Percentiles rank a stretch among this genome's conserved stretches.
These are phyloP conservation scores for Herpetomonas muscarum DNA, from an alignment of 208 protist genomes.

Conservation along the genomic window DNA sequence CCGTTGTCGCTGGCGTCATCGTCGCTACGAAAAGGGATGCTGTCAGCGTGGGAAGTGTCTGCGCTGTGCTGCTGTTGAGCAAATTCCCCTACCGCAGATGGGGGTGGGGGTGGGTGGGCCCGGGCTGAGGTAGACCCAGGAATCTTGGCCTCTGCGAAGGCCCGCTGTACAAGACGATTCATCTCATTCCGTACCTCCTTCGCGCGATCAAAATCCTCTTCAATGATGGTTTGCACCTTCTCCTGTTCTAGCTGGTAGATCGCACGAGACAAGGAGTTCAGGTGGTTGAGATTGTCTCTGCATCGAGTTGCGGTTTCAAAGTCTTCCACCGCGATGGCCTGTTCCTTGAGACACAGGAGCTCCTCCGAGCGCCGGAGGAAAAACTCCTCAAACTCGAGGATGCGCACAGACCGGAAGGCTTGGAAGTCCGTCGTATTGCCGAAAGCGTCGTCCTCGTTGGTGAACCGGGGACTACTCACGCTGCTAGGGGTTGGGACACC, in stretches of 20 bases:
- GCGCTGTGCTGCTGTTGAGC: too few relatives aligned
- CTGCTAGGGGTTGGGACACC: too few relatives aligned
- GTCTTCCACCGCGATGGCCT: conserved; percentile 66
- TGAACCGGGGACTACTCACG: neutral
- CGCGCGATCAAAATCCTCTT: conserved; percentile 85
- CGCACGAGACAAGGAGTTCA: conserved; percentile 51
- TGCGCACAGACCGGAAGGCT: conserved; percentile 71
- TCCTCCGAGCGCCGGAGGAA: conserved; percentile 81
- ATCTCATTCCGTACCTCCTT: conserved; percentile 68
- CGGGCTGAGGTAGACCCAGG: conserved; percentile 15
- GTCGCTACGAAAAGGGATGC: too few relatives aligned
- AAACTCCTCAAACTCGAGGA: conserved; percentile 84
- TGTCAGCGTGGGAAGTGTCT: too few relatives aligned
- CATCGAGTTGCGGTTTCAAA: conserved; percentile 58
- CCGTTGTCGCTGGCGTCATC: too few relatives aligned
- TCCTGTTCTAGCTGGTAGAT: conserved; percentile 85
- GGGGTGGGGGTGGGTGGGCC: neutral
- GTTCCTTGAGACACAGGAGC: conserved; percentile 71
- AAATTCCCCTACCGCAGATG: too few relatives aligned
- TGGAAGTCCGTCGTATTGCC: neutral
- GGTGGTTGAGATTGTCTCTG: conserved; percentile 61
- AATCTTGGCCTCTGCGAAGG: conserved; percentile 41
- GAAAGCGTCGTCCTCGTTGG: neutral
- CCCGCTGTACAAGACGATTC: conserved; percentile 54
- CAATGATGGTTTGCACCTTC: conserved; percentile 88